These are phyloP conservation scores for Boletus sensibilis DNA, from an alignment of 768 basidiomycete genomes.

Conservation along the genomic window DNA sequence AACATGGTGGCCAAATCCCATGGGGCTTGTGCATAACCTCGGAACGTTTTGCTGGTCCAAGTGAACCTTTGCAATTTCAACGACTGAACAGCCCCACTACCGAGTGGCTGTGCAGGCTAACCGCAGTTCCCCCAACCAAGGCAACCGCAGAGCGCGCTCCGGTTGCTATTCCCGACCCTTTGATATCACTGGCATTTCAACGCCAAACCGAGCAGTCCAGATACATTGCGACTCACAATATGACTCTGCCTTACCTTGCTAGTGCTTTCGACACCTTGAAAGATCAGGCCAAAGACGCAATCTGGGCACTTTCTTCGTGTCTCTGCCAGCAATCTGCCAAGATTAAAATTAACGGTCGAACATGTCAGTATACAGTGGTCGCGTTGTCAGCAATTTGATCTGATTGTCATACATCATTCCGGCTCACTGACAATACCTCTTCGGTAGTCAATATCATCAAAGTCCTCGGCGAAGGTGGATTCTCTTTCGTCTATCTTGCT, in stretches of 20 bases:
- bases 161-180: too few relatives aligned
- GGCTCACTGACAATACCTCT: constrained; percentile 2
- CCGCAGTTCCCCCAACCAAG: background rate
- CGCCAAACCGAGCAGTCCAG: background rate
- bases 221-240: constrained; percentile 9
- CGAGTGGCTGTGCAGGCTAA: constrained; percentile 10
- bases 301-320: constrained; percentile 80
- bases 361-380: constrained; percentile 59
- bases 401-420: background rate
- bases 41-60: too few relatives aligned
- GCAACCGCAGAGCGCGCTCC: too few relatives aligned
- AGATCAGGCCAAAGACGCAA: constrained; percentile 77
- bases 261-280: constrained; percentile 56
- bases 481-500: constrained; percentile 87
- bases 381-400: background rate
- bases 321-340: constrained; percentile 79
- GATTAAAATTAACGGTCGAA: constrained; percentile 93
- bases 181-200: background rate
- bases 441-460: constrained; percentile 79
- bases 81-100: background rate
- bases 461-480: constrained; percentile 94
- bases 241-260: constrained; percentile 35
- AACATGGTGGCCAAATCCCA: background rate
- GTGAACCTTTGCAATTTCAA: too few relatives aligned
- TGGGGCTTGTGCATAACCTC: background rate